phyloP scores from a whole-genome alignment of 345 rosid species.

The Crucihimalaya himalaica region DNA sequence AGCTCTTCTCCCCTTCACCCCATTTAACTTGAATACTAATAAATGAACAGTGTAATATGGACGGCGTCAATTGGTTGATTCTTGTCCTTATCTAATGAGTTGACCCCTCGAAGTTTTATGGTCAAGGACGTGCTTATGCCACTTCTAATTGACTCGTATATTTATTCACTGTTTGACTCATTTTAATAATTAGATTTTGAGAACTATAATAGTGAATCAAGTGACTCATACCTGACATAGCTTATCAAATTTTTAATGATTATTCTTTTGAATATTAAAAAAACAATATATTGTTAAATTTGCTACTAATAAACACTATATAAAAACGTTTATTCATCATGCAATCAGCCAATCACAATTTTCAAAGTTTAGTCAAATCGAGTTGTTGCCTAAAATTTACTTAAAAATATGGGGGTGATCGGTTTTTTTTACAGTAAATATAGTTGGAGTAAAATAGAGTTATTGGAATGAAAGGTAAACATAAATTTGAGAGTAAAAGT shows the following conservation, averaged over 20 bases:
- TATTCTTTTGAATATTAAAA: not conserved
- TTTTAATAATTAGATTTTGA: not conserved
- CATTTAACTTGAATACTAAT: no score
- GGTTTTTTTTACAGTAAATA: no score
- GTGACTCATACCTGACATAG: constrained; percentile 12
- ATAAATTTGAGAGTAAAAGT: no score
- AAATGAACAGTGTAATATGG: not conserved
- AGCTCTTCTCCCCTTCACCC: no score
- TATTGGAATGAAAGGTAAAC: no score
- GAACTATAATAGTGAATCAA: constrained; percentile 11
- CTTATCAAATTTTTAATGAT: not conserved
- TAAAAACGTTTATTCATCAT: no score
- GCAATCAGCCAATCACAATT: no score
- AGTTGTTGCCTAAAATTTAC: not conserved
- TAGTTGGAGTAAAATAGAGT: no score
- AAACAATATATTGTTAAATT: not conserved
- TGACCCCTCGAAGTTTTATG: not conserved
- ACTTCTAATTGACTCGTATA: constrained; percentile 13
- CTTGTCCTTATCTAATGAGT: constrained; percentile 5
- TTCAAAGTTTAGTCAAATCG: no score
- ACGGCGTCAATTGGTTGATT: constrained; percentile 5
- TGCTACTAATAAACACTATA: not conserved
- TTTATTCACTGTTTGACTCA: not conserved
- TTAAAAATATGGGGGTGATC: no score
- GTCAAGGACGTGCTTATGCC: constrained; percentile 10